Conservation (phyloP, 768 basidiomycete species). For the Rhodosporidiobolus sp. region DNA sequence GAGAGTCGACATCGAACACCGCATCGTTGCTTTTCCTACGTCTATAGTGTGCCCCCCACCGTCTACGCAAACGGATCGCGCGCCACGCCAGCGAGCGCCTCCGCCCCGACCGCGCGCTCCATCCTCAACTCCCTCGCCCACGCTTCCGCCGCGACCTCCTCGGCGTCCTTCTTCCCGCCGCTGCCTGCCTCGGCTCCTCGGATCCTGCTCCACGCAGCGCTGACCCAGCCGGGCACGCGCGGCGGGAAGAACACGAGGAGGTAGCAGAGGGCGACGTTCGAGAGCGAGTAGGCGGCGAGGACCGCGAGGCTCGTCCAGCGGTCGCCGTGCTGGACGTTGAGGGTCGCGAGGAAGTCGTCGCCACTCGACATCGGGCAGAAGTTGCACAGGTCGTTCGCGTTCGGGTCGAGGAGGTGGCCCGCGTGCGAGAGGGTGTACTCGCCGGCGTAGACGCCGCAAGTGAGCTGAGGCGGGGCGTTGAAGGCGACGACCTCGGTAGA, state of each 20-base stretch:
- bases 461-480: constrained; percentile 56
- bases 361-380: constrained; percentile 35
- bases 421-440: constrained; percentile 57
- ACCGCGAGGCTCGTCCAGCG: constrained; percentile 22
- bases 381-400: constrained; percentile 4
- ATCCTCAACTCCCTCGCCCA: constrained; percentile 9
- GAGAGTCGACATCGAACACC: background rate
- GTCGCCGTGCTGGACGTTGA: constrained; percentile 29
- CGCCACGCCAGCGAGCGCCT: background rate
- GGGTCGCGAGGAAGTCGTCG: constrained; percentile 33
- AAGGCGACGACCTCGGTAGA: constrained; percentile 62
- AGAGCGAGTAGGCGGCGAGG: constrained; percentile 26
- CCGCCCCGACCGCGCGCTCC: constrained; percentile 3
- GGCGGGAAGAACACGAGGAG: constrained; percentile 31
- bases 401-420: constrained; percentile 55
- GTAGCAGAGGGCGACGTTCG: constrained; percentile 32
- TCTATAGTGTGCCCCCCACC: too few species aligned
- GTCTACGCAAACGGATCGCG: constrained; percentile 15
- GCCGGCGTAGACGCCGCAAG: constrained; percentile 57
- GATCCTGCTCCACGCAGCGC: too few species aligned
- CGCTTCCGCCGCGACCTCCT: constrained; percentile 12
- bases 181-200: too few species aligned
- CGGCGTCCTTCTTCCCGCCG: background rate
- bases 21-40: background rate
- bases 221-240: background rate